phyloP scores from a whole-genome alignment of 768 basidiomycete species.

The Tricholoma hemisulphureum region DNA sequence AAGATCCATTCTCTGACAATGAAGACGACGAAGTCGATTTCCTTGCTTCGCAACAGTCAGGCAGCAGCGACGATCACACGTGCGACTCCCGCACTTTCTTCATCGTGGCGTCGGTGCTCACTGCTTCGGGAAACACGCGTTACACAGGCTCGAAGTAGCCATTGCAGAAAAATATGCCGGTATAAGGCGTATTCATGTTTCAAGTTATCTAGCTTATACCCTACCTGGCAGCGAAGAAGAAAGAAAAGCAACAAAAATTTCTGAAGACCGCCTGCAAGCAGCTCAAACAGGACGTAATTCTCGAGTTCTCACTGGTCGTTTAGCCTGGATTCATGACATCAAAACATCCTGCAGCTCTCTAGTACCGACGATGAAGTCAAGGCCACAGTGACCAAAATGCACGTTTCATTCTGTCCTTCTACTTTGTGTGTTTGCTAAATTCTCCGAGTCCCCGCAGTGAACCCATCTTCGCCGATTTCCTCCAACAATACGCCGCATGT shows the following conservation, averaged over 20 bases:
- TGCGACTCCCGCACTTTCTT: neutral
- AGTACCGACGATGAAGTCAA: slow-evolving; percentile 11
- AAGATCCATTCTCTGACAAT: slow-evolving; percentile 4
- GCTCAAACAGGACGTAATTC: slow-evolving; percentile 16
- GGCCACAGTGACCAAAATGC: slow-evolving; percentile 13
- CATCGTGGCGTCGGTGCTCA: neutral
- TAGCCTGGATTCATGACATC: neutral
- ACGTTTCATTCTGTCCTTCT: neutral
- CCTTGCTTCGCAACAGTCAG: slow-evolving; percentile 17
- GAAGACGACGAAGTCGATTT: slow-evolving; percentile 11
- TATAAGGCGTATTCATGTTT: neutral
- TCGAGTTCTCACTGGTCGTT: neutral
- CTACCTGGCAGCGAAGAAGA: slow-evolving; percentile 5
- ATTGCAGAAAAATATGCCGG: slow-evolving; percentile 18
- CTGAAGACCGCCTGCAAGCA: slow-evolving; percentile 19
- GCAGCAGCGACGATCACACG: slow-evolving; percentile 20
- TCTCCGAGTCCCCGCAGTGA: slow-evolving; percentile 16
- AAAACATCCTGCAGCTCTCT: neutral
- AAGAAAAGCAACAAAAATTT: slow-evolving; percentile 19
- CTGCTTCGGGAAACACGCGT: neutral
- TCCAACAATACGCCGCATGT: slow-evolving; percentile 22
- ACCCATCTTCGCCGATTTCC: slow-evolving; percentile 17
- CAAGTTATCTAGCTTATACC: neutral
- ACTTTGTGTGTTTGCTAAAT: neutral
- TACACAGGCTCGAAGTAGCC: slow-evolving; percentile 14